A percentile compares a stretch with the other conserved stretches of the same genome.
Conservation (phyloP, 768 basidiomycete genomes). For the Nidularia pulvinata region DNA sequence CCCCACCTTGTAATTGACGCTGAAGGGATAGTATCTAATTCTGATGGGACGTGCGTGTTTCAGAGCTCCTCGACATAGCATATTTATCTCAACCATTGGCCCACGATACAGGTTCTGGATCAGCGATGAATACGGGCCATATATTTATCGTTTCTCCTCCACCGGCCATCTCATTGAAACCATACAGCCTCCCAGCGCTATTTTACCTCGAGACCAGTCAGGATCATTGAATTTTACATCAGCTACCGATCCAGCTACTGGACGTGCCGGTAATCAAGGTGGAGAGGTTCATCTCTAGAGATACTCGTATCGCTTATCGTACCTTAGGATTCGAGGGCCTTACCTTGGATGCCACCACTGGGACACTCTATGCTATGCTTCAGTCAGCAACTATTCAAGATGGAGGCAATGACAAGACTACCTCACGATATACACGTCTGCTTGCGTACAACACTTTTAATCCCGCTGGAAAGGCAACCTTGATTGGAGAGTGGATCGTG, state of each 20-base stretch:
- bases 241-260: conserved; percentile 43
- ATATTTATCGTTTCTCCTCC: conserved; percentile 53
- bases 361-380: conserved; percentile 57
- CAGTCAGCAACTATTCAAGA: conserved; percentile 68
- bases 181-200: conserved; percentile 57
- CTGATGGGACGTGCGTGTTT: conserved; percentile 49
- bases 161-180: conserved; percentile 49
- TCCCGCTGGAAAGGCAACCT: conserved; percentile 23
- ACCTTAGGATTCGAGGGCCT: conserved; percentile 57
- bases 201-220: conserved; percentile 41
- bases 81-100: too few species aligned
- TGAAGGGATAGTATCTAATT: conserved; percentile 57
- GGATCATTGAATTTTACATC: conserved; percentile 57
- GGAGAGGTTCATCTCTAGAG: not conserved
- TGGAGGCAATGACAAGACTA: conserved; percentile 46
- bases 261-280: conserved; percentile 59
- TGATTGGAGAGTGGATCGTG: conserved; percentile 61
- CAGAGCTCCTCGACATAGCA: too few species aligned
- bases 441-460: conserved; percentile 51
- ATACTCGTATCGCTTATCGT: not conserved
- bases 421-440: conserved; percentile 52
- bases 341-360: conserved; percentile 44
- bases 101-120: conserved; percentile 48
- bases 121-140: conserved; percentile 71
- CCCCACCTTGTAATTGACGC: conserved; percentile 52